phyloP scores from a whole-genome alignment of 495 filamentous ascomycete species.

The Aspergillus sparsus region DNA sequence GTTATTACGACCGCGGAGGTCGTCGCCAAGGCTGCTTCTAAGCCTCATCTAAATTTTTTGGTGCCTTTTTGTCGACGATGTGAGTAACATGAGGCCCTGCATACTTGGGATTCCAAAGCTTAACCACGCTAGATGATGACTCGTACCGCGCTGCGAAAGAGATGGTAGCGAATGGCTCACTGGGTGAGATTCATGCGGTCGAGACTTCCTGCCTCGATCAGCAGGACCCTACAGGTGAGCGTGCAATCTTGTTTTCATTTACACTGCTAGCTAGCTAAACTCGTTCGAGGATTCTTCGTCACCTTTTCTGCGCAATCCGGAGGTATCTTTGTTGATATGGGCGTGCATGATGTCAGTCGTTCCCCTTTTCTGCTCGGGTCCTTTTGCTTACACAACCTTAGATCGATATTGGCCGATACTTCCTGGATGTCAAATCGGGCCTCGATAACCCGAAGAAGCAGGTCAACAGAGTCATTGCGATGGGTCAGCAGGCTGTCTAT shows the following conservation, averaged over 20 bases:
- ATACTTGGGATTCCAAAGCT: not conserved
- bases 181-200: constrained; percentile 11
- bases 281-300: constrained; percentile 5
- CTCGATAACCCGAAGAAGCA: constrained; percentile 10
- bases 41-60: constrained; percentile 60
- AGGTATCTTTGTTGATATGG: constrained; percentile 11
- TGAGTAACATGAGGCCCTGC: not conserved
- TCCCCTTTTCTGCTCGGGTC: not conserved
- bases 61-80: constrained; percentile 11
- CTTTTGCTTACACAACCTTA: not conserved
- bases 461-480: constrained; percentile 10
- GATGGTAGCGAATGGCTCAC: constrained; percentile 1
- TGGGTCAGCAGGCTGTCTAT: constrained; percentile 8
- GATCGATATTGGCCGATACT: constrained; percentile 10
- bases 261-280: not conserved
- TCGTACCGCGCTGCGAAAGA: constrained; percentile 8
- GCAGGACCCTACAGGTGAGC: constrained; percentile 5
- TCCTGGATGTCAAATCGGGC: constrained; percentile 6
- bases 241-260: not conserved
- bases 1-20: constrained; percentile 39
- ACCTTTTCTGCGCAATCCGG: constrained; percentile 10
- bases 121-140: constrained; percentile 4
- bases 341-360: constrained; percentile 1
- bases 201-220: constrained; percentile 9
- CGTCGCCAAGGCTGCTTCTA: constrained; percentile 60